These are phyloP conservation scores for Ustilago trichophora DNA, from an alignment of 1,284 basidiomycete genomes.

Conservation along the genomic window DNA sequence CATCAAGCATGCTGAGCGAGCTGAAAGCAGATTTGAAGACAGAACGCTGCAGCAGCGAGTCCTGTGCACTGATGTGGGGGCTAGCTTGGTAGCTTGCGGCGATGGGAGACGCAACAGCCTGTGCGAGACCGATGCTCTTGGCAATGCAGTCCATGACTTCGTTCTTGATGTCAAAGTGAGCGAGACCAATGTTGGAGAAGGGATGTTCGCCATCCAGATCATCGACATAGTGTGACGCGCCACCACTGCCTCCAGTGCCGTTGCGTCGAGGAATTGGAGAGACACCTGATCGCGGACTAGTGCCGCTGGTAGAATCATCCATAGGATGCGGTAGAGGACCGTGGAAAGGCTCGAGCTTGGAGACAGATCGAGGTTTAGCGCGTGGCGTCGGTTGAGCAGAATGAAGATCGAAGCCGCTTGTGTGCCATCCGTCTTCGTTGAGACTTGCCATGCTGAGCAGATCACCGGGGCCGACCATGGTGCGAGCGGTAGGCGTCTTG, in stretches of 20 bases:
- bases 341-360: conserved; percentile 40
- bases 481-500: conserved; percentile 56
- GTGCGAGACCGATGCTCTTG: conserved; percentile 93
- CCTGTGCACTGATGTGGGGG: conserved; percentile 48
- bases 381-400: conserved; percentile 44
- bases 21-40: conserved; percentile 82
- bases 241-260: conserved; percentile 7
- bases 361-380: conserved; percentile 29
- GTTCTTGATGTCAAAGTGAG: conserved; percentile 86
- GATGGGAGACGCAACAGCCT: conserved; percentile 70
- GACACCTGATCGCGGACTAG: conserved; percentile 18
- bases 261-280: conserved; percentile 19
- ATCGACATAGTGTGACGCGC: conserved; percentile 1
- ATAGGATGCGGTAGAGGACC: conserved; percentile 38
- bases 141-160: conserved; percentile 97
- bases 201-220: conserved; percentile 25
- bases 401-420: conserved; percentile 23
- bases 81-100: conserved; percentile 65
- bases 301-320: conserved; percentile 25
- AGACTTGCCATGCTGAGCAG: conserved; percentile 69
- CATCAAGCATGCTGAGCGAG: conserved; percentile 76
- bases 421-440: conserved; percentile 37
- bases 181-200: conserved; percentile 57
- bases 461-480: conserved; percentile 69
- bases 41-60: conserved; percentile 44